Percentiles rank a stretch among this genome's conserved stretches.
phyloP scores from a whole-genome alignment of 768 basidiomycete species.

The Mycena vulgaris region DNA sequence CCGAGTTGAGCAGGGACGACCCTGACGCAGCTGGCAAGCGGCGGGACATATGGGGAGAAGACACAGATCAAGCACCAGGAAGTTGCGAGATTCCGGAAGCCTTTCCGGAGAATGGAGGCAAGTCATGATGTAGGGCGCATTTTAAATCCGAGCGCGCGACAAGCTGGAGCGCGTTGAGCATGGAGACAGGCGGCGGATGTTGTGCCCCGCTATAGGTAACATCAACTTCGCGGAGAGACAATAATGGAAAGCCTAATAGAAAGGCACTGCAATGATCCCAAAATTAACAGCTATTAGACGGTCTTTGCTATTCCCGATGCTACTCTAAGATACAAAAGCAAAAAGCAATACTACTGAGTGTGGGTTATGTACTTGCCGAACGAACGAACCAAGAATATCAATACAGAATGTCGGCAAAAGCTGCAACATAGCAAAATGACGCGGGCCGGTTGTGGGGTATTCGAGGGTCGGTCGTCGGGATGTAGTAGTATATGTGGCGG shows the following conservation, averaged over 20 bases:
- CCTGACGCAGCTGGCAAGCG: constrained; percentile 24
- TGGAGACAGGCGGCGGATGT: no score
- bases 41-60: constrained; percentile 26
- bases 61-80: background rate
- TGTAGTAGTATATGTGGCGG: constrained; percentile 30
- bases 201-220: no score
- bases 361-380: constrained; percentile 18
- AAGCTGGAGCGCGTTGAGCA: no score
- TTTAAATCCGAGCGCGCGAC: background rate
- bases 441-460: constrained; percentile 31
- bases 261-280: no score
- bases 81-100: background rate
- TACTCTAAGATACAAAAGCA: constrained; percentile 37
- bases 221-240: no score
- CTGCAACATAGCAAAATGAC: constrained; percentile 34
- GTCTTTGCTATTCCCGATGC: constrained; percentile 34
- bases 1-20: constrained; percentile 23
- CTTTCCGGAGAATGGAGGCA: background rate
- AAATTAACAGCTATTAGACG: constrained; percentile 27
- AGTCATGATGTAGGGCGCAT: background rate
- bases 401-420: constrained; percentile 36
- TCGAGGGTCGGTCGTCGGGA: constrained; percentile 37
- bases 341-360: constrained; percentile 31
- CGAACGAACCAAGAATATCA: constrained; percentile 37
- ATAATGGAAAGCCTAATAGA: no score